Evolutionary conservation across 371 early-diverging fungal species (phyloP).

Genomic region (Lichtheimia corymbifera): DNA sequence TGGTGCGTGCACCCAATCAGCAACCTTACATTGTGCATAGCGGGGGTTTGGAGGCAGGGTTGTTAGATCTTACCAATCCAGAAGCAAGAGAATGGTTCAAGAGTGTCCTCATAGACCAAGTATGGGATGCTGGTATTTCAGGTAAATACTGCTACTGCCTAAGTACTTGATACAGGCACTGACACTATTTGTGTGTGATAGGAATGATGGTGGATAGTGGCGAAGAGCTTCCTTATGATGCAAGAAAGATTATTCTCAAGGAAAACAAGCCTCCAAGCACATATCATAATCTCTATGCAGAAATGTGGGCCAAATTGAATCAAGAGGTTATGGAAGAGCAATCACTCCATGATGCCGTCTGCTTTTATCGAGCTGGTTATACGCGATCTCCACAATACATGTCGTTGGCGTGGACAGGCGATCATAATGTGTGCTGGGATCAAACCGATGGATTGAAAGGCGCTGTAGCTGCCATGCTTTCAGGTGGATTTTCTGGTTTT

Average conservation of each 20-base stretch:
- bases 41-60: conserved; percentile 28
- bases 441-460: conserved; percentile 46
- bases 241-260: conserved; percentile 3
- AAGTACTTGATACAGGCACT: background rate
- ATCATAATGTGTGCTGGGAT: conserved; percentile 47
- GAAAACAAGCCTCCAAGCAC: conserved; percentile 18
- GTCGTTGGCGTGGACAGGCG: conserved; percentile 44
- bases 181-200: background rate
- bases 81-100: conserved; percentile 49
- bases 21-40: conserved; percentile 18
- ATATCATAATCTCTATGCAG: conserved; percentile 45
- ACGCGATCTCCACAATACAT: conserved; percentile 34
- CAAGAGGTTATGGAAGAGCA: conserved; percentile 30
- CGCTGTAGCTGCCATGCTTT: conserved; percentile 50
- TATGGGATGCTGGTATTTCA: conserved; percentile 32
- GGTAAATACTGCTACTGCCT: conserved; percentile 14
- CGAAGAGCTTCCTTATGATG: conserved; percentile 36
- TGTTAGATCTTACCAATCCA: conserved; percentile 46
- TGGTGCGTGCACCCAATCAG: conserved; percentile 24
- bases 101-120: conserved; percentile 31
- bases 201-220: conserved; percentile 41
- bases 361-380: conserved; percentile 35
- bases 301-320: conserved; percentile 33
- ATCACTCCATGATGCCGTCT: conserved; percentile 25
- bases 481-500: conserved; percentile 51